A percentile compares a stretch with the other conserved stretches of the same genome.
phyloP scores from a whole-genome alignment of 2,329 filamentous ascomycete species.

The Penicillium sp. region DNA sequence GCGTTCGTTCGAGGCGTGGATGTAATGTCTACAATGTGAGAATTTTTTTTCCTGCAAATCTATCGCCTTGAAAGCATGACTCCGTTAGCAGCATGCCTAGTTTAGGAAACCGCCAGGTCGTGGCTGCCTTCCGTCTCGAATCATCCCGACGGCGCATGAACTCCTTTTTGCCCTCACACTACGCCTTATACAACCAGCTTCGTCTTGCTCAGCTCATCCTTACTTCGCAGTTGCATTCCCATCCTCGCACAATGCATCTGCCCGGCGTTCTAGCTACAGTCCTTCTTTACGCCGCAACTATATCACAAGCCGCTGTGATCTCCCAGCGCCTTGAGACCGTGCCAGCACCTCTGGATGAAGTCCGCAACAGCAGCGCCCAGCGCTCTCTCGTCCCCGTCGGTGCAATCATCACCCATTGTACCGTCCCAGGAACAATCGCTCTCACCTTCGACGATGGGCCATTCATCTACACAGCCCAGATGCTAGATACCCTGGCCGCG shows the following conservation, averaged over 20 bases:
- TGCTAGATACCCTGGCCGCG: slow-evolving; percentile 56
- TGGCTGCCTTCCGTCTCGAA: too few relatives aligned
- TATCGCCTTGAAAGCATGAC: too few relatives aligned
- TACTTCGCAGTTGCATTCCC: neutral
- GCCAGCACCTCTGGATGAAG: too few relatives aligned
- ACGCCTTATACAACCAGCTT: neutral
- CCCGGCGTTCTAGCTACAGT: slow-evolving; percentile 2
- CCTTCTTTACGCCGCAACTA: slow-evolving; percentile 6
- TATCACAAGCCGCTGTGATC: slow-evolving; percentile 2
- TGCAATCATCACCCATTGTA: slow-evolving; percentile 43
- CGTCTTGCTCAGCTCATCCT: too few relatives aligned
- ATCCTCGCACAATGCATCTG: slow-evolving; percentile 10
- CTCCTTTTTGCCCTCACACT: too few relatives aligned
- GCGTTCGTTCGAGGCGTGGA: slow-evolving; percentile 1
- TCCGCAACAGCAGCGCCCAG: neutral
- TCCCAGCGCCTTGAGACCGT: too few relatives aligned
- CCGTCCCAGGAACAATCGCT: slow-evolving; percentile 55
- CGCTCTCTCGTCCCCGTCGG: slow-evolving; percentile 36
- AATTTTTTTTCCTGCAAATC: too few relatives aligned
- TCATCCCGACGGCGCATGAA: too few relatives aligned
- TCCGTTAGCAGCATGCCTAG: too few relatives aligned
- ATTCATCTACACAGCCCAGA: slow-evolving; percentile 55
- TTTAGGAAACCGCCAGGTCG: too few relatives aligned
- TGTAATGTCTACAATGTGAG: slow-evolving; percentile 11
- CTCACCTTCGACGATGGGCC: slow-evolving; percentile 66